phyloP scores from a whole-genome alignment of 441 rosid genomes.

The Erysimum pusillum region DNA sequence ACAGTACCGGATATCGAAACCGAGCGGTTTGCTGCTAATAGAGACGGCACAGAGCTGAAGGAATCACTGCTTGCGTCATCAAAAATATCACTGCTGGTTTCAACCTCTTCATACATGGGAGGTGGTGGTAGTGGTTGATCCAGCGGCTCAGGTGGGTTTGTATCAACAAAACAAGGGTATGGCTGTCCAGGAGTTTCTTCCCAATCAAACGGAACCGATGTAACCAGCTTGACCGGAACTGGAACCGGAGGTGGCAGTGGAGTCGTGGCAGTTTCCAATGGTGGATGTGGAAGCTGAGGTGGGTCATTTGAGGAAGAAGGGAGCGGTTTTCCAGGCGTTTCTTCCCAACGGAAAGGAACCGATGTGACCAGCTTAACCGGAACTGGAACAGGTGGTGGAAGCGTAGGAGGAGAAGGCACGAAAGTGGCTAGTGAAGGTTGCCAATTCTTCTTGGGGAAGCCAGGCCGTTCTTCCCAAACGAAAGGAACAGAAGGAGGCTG shows the following conservation, averaged over 20 bases:
- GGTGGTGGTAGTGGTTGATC: constrained; percentile 50
- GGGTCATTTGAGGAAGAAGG: constrained; percentile 49
- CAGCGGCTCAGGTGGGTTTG: constrained; percentile 30
- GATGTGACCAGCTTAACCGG: constrained; percentile 75
- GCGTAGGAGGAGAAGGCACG: constrained; percentile 49
- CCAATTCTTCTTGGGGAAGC: constrained; percentile 81
- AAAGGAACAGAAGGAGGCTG: constrained; percentile 84
- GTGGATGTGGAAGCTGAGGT: constrained; percentile 40
- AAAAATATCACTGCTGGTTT: constrained; percentile 41
- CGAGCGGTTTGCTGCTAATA: constrained; percentile 55
- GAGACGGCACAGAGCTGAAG: constrained; percentile 63
- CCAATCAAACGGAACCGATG: constrained; percentile 81
- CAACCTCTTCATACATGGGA: constrained; percentile 46
- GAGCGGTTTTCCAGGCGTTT: constrained; percentile 74
- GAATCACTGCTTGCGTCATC: constrained; percentile 60
- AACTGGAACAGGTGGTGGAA: constrained; percentile 40
- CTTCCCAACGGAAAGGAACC: constrained; percentile 85
- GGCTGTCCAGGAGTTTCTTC: constrained; percentile 87
- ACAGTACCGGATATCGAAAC: constrained; percentile 55
- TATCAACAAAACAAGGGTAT: constrained; percentile 57
- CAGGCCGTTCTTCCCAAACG: constrained; percentile 87
- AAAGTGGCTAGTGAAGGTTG: constrained; percentile 52
- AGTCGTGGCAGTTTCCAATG: constrained; percentile 26
- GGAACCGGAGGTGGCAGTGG: constrained; percentile 42
- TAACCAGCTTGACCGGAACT: constrained; percentile 63